Evolutionary conservation across 225 moss, liverwort and hornwort species (phyloP), one percentile per base, ranked within the genome.

Genomic region (Polytrichum commune): DNA sequence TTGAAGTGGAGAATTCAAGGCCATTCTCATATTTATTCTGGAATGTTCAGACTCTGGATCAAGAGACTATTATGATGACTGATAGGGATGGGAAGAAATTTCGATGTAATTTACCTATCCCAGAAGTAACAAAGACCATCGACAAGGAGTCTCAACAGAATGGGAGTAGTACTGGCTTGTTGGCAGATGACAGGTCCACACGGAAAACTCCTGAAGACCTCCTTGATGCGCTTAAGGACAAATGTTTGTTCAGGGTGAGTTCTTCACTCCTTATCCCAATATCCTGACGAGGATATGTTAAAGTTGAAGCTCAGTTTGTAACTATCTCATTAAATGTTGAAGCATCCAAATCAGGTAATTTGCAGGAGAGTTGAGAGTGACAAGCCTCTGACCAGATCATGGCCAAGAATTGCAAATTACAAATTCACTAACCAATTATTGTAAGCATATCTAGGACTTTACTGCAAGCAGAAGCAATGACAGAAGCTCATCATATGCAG

Each of bases 171-270:
- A 75, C 83, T 72, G 87, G 84, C 71, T 67, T 84, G 66, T 78
- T 79, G 57, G 81, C 80, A 60, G 92, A 98, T 72, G 91, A 91
- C 63, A 78, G 86, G 60, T 83, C 76, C 66, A 87, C 82, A 60
- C 88, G 91, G n/a, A 98, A 94, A 83, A 82, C 88, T 60, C 94
- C 94, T 56, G 97, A 91, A 77, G 94, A 94, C 66, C 86, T 94
- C 56, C 82, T 98, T 54, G 89, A 85, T 63, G 86, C 80, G 27
- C 81, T 92, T 71, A 90, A 84, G 62, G 85, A 92, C 53, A 78
- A 70, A 64, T 94, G 89, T 80, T 87, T 80, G 66, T 64, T 32
- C 55, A 83, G 85, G 91, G 93, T 96, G 64, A 81, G 73, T 73
- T 33, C 68, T 70, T 70, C 22, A 19, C 20, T 24, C 58, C 58